A percentile compares a stretch with the other conserved stretches of the same genome.
These are phyloP conservation scores for Triangularia setosa DNA, from an alignment of 2,329 filamentous ascomycete species.

Conservation along the genomic window DNA sequence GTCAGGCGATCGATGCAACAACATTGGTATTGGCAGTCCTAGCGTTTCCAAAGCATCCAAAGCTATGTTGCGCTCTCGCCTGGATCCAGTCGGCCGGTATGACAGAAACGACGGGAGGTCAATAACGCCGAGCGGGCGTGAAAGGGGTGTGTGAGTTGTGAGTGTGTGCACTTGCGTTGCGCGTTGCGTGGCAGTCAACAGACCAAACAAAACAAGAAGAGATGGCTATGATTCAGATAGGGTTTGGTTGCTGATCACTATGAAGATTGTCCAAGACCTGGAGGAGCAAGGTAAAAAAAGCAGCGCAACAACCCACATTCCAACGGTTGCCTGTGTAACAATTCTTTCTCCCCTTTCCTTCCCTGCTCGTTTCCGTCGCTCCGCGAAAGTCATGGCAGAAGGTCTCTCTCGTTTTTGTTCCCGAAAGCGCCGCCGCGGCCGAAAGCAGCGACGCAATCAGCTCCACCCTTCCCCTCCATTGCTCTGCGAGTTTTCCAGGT, in stretches of 20 bases:
- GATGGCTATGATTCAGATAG: background rate
- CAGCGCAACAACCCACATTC: background rate
- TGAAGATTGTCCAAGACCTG: background rate
- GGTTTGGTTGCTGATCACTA: background rate
- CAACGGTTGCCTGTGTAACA: background rate
- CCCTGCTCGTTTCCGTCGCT: background rate
- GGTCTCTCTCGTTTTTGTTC: background rate
- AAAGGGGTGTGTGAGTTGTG: background rate
- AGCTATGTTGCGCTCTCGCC: background rate
- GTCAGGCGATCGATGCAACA: background rate
- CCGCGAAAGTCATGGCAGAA: background rate
- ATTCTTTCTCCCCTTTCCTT: constrained; percentile 1
- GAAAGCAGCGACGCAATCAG: background rate
- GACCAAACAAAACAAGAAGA: background rate
- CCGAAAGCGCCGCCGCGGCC: constrained; percentile 2
- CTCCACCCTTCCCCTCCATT: background rate
- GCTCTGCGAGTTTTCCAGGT: background rate
- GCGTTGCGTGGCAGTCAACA: background rate
- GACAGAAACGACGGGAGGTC: background rate
- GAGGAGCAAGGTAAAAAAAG: background rate
- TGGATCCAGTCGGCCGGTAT: background rate
- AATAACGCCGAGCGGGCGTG: background rate
- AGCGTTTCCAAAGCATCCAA: background rate
- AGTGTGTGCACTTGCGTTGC: background rate
- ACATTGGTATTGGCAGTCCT: background rate